These are phyloP conservation scores for Podospora conica DNA, from an alignment of 495 filamentous ascomycete genomes.

Conservation along the genomic window DNA sequence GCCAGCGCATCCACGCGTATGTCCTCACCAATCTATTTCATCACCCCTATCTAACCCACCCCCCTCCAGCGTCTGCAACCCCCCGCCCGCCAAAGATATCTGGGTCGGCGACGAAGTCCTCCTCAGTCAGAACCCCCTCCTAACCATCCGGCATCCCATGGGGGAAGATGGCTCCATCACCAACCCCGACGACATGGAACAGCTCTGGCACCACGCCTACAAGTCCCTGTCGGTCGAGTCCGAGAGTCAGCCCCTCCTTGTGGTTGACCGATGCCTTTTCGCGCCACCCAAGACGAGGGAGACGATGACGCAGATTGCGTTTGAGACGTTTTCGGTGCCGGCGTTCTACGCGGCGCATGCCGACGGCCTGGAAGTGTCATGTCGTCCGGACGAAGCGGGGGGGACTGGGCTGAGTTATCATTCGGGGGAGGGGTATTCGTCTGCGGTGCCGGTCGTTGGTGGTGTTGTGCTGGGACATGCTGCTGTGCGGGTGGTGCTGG, in stretches of 20 bases:
- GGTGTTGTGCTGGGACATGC: background rate
- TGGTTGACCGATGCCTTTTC: background rate
- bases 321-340: constrained; percentile 6
- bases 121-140: background rate
- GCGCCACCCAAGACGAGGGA: constrained; percentile 48
- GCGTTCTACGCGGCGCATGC: background rate
- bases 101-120: background rate
- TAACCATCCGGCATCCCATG: background rate
- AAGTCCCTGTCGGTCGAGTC: constrained; percentile 65
- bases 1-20: constrained; percentile 2
- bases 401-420: background rate
- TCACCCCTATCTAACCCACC: background rate
- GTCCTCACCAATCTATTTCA: background rate
- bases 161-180: background rate
- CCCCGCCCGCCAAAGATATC: background rate
- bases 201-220: background rate
- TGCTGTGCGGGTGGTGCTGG: background rate
- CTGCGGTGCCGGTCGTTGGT: background rate
- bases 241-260: constrained; percentile 93
- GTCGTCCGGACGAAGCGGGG: background rate
- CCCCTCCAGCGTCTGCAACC: background rate
- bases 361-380: background rate
- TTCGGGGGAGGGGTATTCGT: background rate
- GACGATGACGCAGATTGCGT: constrained; percentile 6
- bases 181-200: background rate